A percentile compares a stretch with the other conserved stretches of the same genome.
These are phyloP conservation scores for Metschnikowia picachoensis DNA, from an alignment of 805 yeast species.

Conservation along the genomic window DNA sequence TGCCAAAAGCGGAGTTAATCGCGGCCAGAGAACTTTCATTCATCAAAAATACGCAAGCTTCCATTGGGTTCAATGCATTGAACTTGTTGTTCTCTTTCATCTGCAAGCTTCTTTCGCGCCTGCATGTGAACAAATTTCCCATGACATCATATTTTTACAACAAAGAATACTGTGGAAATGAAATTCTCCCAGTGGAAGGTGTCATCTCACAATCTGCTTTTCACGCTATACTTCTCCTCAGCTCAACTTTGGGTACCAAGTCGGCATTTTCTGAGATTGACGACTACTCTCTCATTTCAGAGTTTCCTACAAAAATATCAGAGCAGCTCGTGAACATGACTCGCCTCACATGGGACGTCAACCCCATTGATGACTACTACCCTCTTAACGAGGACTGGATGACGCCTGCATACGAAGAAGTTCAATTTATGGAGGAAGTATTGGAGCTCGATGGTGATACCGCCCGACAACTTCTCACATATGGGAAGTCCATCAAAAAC, in stretches of 20 bases:
- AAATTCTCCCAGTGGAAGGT: slow-evolving; percentile 6
- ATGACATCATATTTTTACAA: slow-evolving; percentile 7
- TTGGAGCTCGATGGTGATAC: not conserved
- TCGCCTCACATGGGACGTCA: slow-evolving; percentile 8
- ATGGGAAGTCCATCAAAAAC: slow-evolving; percentile 2
- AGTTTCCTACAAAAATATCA: slow-evolving; percentile 6
- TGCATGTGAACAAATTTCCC: slow-evolving; percentile 8
- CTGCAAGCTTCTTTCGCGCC: slow-evolving; percentile 1
- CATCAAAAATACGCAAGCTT: slow-evolving; percentile 6
- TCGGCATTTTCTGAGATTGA: slow-evolving; percentile 5
- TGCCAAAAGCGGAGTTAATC: not conserved
- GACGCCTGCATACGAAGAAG: slow-evolving; percentile 9
- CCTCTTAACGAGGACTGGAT: slow-evolving; percentile 12
- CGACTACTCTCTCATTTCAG: slow-evolving; percentile 9
- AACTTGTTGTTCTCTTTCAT: slow-evolving; percentile 1
- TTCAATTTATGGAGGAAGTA: slow-evolving; percentile 4
- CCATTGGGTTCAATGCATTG: slow-evolving; percentile 6
- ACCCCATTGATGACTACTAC: slow-evolving; percentile 7
- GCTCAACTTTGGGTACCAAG: slow-evolving; percentile 7
- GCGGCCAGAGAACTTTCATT: not conserved
- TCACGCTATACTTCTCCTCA: slow-evolving; percentile 6
- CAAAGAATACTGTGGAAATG: slow-evolving; percentile 13
- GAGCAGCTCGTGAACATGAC: slow-evolving; percentile 8
- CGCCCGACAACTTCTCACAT: slow-evolving; percentile 2
- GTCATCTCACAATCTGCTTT: slow-evolving; percentile 5